Base-by-base conservation (phyloP, 495 filamentous ascomycete species). In the Astrothelium subdiscretum region DNA sequence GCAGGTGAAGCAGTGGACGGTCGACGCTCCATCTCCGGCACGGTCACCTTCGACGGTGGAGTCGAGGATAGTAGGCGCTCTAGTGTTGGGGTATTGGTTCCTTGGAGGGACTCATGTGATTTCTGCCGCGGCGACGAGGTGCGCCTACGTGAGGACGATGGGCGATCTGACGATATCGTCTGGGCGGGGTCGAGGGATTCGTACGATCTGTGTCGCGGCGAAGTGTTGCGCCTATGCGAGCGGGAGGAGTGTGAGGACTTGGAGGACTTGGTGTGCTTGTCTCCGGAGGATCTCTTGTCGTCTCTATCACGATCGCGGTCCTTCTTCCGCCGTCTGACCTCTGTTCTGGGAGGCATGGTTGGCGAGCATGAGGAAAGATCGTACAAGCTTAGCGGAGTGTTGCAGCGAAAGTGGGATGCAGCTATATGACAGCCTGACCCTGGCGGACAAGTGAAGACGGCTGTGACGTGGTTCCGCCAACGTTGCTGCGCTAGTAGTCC, bases 11-110 rank as follows among this genome's bases (percentile, higher is more conserved):
- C 51, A 31, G 58, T 68, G 3, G 69, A 68, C 4, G 65, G 58
- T 1, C 73, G 68, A 4, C 75, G 68, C 35, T 76, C 73, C 72
- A 75, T 69, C 66, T 77, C 75, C 18, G 75, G 75, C n/a, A 75
- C 72, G 15, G 69, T 63, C 27, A 71, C 52, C 12, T 58, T 31
- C 26, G 22, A 15, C 26, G 48, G 38, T 6, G 61, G 44, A 11
- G 61, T 58, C n/a, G 63, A 59, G 27, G 60, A 52, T 10, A 59
- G 60, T 22, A 59, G 40, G 20, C 59, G 59, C 15, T 67, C 62
- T 20, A 29, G 51, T 57, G 40, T 0, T 18, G 31, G 6, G 12
- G 48, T 29, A 8, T 29, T 54, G n/a, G 48, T 8, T 26, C 48
- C 22, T 15, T 54, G 20, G 24, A 54, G 48, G 48, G 48, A 54